Conservation (phyloP, 2,329 filamentous ascomycete species). For the Sporothrix schenckii region DNA sequence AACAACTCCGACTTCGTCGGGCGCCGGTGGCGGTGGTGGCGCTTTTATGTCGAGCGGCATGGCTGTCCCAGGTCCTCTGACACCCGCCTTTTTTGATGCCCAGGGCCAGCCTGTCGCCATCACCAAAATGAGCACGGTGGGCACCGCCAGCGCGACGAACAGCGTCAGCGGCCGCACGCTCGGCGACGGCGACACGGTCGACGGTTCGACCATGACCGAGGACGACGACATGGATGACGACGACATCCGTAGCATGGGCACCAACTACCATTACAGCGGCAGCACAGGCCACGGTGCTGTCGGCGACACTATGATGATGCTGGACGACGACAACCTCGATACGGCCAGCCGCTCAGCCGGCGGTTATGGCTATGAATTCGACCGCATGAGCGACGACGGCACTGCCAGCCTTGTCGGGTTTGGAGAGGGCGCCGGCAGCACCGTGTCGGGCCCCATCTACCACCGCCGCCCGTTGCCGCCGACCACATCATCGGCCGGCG, state of each 20-base stretch:
- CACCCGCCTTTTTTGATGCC: constrained; percentile 78
- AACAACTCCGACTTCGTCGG: constrained; percentile 56
- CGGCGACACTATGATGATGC: constrained; percentile 43
- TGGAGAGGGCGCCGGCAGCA: constrained; percentile 86
- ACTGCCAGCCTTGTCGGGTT: constrained; percentile 86
- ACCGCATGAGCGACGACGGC: constrained; percentile 83
- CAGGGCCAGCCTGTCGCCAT: constrained; percentile 68
- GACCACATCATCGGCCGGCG: constrained; percentile 38
- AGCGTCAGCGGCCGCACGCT: constrained; percentile 47
- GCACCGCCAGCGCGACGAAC: constrained; percentile 84
- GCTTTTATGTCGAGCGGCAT: constrained; percentile 24
- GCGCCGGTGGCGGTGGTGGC: constrained; percentile 38
- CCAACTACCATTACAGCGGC: constrained; percentile 56
- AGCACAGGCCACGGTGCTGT: constrained; percentile 40
- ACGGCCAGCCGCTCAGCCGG: constrained; percentile 53
- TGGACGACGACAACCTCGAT: constrained; percentile 59
- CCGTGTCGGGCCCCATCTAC: constrained; percentile 77
- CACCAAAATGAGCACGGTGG: constrained; percentile 86
- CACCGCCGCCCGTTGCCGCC: constrained; percentile 53
- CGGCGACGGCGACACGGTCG: constrained; percentile 53
- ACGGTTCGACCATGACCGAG: constrained; percentile 54
- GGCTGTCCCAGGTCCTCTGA: constrained; percentile 45
- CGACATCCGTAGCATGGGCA: constrained; percentile 72
- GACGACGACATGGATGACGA: constrained; percentile 52
- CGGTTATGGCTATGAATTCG: constrained; percentile 58